Evolutionary conservation across 164 flowering plant genomes (phyloP).

Genomic region (Vitis amurensis): DNA sequence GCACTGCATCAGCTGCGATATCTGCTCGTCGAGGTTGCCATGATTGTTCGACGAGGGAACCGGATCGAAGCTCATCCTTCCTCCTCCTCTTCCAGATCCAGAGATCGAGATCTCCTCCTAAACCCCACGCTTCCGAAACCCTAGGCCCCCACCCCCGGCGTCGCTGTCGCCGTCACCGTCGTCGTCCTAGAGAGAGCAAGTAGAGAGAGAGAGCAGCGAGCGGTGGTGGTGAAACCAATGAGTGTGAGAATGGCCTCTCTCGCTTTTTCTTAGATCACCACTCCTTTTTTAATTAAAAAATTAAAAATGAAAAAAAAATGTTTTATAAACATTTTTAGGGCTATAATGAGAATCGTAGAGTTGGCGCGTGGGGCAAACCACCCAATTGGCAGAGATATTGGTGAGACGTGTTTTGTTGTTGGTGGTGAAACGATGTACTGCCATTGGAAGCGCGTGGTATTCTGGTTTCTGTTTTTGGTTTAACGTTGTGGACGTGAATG

Average conservation of each 20-base stretch:
- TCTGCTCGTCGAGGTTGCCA: slow-evolving; percentile 82
- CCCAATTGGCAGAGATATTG: too few species aligned
- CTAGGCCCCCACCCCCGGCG: slow-evolving; percentile 13
- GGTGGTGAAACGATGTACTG: too few species aligned
- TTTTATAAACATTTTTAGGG: too few species aligned
- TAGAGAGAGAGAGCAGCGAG: slow-evolving; percentile 7
- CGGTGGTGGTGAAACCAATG: slow-evolving; percentile 27
- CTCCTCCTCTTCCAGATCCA: slow-evolving; percentile 9
- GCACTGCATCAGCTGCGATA: slow-evolving; percentile 96
- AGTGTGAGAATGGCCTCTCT: slow-evolving; percentile 2
- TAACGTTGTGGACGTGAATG: too few species aligned
- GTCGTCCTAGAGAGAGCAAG: slow-evolving; percentile 6
- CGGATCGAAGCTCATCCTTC: slow-evolving; percentile 62
- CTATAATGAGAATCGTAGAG: too few species aligned
- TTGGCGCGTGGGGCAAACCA: too few species aligned
- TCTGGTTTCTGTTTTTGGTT: too few species aligned
- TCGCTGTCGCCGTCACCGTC: neutral
- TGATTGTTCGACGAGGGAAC: slow-evolving; percentile 48
- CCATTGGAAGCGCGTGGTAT: too few species aligned
- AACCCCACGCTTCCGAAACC: slow-evolving; percentile 19
- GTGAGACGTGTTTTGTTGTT: too few species aligned
- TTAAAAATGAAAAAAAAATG: too few species aligned
- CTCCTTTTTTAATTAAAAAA: neutral
- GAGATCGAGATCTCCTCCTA: slow-evolving; percentile 17
- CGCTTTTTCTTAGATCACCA: slow-evolving; percentile 8